Conservation (phyloP, 1,139 yeast species). For the Suhomyces atakaporum region DNA sequence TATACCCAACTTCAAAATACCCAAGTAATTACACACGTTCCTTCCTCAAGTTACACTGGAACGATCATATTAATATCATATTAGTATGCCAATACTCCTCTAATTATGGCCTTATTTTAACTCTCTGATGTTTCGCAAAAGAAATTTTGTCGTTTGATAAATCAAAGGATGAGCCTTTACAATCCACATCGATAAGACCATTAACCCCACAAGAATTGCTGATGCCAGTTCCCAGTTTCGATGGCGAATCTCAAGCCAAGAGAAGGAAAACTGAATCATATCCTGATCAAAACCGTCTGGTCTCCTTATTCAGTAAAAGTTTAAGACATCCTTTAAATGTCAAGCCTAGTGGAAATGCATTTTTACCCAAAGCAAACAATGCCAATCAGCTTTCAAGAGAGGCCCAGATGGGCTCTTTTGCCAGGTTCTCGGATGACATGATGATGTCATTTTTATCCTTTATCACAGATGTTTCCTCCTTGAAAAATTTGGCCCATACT, state of each 20-base stretch:
- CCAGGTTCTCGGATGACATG: slow-evolving; percentile 59
- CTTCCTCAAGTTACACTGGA: no score
- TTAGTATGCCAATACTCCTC: no score
- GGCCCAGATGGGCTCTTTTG: slow-evolving; percentile 55
- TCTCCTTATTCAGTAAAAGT: slow-evolving; percentile 26
- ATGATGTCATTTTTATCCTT: slow-evolving; percentile 48
- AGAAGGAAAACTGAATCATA: slow-evolving; percentile 12
- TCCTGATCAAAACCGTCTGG: slow-evolving; percentile 21
- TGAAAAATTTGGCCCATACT: slow-evolving; percentile 53
- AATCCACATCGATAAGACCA: slow-evolving; percentile 6
- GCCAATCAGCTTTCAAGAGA: slow-evolving; percentile 27
- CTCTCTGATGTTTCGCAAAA: no score
- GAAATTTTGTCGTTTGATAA: slow-evolving; percentile 6
- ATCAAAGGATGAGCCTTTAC: slow-evolving; percentile 12
- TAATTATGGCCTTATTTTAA: no score
- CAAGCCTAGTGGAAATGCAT: slow-evolving; percentile 69
- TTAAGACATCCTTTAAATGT: slow-evolving; percentile 71
- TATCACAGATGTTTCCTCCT: slow-evolving; percentile 45
- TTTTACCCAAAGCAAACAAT: slow-evolving; percentile 23
- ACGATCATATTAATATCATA: no score
- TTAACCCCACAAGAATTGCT: no score
- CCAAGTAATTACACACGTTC: no score
- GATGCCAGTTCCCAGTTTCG: no score
- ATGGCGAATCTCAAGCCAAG: no score
- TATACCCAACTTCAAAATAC: no score